Evolutionary conservation across 139 green algal species (phyloP), one percentile per base, ranked within the genome.

Genomic region (Zygnema cylindricum): DNA sequence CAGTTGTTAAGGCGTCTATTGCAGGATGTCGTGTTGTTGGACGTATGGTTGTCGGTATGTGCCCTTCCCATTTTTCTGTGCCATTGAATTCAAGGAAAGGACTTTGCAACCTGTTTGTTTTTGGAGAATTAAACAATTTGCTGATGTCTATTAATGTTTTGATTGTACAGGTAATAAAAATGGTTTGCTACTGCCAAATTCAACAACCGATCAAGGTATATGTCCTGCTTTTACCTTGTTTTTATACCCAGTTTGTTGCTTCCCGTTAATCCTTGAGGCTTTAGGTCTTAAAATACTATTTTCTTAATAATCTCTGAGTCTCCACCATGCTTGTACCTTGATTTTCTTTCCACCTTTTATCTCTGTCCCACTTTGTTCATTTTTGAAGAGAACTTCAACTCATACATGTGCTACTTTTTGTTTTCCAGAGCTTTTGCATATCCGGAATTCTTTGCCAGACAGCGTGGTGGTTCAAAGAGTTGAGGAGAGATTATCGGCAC

Each of bases 381-480:
- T 16, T 38, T 82, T 16, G 69, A 32, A 16, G 33, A 76, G 33
- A 22, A 32, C 76, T 78, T 22, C 2, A 21, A n/a, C 57, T n/a
- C 30, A 30, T 73, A 73, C 57, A 73, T 36, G 57, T 73, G 57
- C 30, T 82, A 1, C 1, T 16, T 82, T 1, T 23, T 0, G 30
- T 54, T n/a, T 7, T 63, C 69, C 92, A 96, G 98, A 99, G 93
- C 91, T 99, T 41, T 89, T 95, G 93, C 97, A 99, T 89, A 96
- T 99, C n/a, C 93, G 97, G 1, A 99, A 99, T 94, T 96, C 92
- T 57, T 87, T 99, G 69, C 98, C 98, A 0, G 98, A 99, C 69
- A 95, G 98, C 88, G 96, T 99, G 57, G 95, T 99, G n/a, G 96
- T 99, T 43, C 96, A 98, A 92, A 89, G 95, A 2, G 96, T 99